These are phyloP conservation scores for Neospora caninum DNA, from an alignment of 169 alveolate species.

Conservation along the genomic window DNA sequence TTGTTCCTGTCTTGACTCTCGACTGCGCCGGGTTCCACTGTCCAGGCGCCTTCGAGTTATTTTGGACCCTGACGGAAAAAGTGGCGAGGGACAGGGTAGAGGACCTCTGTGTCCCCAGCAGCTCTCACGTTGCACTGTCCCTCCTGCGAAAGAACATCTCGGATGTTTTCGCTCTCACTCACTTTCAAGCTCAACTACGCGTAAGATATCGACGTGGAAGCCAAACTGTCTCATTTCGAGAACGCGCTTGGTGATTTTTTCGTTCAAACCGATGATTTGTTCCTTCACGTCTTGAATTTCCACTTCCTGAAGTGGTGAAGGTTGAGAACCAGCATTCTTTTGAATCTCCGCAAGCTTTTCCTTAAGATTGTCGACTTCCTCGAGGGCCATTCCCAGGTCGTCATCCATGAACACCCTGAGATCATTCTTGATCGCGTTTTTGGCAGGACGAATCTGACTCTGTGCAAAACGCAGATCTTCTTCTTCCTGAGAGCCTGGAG, in stretches of 20 bases:
- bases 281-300: not conserved
- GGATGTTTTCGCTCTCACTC: not conserved
- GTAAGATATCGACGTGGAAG: not conserved
- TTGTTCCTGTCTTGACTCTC: too few relatives aligned
- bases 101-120: too few relatives aligned
- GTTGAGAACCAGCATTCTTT: not conserved
- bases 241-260: not conserved
- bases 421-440: not conserved
- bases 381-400: not conserved
- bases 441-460: not conserved
- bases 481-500: not conserved
- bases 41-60: too few relatives aligned
- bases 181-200: not conserved
- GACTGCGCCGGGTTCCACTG: too few relatives aligned
- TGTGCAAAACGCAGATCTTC: not conserved
- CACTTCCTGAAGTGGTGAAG: constrained; percentile 18
- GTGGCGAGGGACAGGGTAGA: too few relatives aligned
- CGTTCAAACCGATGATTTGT: not conserved
- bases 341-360: not conserved
- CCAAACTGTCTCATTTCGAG: not conserved
- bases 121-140: too few relatives aligned
- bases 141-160: too few relatives aligned
- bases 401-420: not conserved
- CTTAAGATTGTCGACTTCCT: constrained; percentile 23
- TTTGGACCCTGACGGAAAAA: too few relatives aligned